A percentile compares a stretch with the other conserved stretches of the same genome.
phyloP scores from a whole-genome alignment of 1,284 basidiomycete genomes.

The Kalmanozyma brasiliensis region DNA sequence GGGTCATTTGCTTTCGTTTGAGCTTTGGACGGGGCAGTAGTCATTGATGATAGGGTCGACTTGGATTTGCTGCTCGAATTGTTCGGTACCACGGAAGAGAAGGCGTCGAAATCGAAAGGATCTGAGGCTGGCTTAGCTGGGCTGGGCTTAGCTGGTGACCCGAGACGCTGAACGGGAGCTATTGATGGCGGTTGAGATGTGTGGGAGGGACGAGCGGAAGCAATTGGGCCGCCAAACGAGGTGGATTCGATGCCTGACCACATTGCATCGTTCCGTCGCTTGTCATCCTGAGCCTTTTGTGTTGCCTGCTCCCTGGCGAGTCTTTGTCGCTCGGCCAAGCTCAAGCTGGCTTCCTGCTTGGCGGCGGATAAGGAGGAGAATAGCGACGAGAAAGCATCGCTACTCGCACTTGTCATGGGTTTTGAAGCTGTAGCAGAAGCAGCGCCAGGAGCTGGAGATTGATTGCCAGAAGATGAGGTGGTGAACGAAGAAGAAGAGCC shows the following conservation, averaged over 20 bases:
- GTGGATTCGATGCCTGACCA: constrained; percentile 42
- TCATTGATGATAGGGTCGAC: constrained; percentile 1
- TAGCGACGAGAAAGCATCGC: constrained; percentile 60
- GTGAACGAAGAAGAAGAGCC: constrained; percentile 7
- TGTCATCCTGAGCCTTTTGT: constrained; percentile 15
- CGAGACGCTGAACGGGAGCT: constrained; percentile 10
- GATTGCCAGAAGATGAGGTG: constrained; percentile 12
- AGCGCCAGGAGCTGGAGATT: constrained; percentile 1
- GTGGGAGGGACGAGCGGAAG: background rate
- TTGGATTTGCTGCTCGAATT: background rate
- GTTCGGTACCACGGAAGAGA: constrained; percentile 11
- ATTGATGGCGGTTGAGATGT: background rate
- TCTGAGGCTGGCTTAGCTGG: constrained; percentile 12
- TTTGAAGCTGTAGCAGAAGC: background rate
- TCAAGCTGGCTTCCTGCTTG: constrained; percentile 28
- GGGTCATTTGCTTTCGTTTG: constrained; percentile 27
- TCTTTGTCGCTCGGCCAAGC: constrained; percentile 37
- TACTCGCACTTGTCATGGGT: background rate
- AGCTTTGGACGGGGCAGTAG: constrained; percentile 3
- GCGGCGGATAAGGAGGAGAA: constrained; percentile 39
- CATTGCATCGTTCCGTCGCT: constrained; percentile 35
- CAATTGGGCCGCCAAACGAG: constrained; percentile 8
- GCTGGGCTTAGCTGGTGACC: constrained; percentile 11
- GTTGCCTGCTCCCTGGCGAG: constrained; percentile 26
- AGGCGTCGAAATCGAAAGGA: constrained; percentile 42